phyloP scores from a whole-genome alignment of 345 rosid species.

The Sisymbrium altissimum region DNA sequence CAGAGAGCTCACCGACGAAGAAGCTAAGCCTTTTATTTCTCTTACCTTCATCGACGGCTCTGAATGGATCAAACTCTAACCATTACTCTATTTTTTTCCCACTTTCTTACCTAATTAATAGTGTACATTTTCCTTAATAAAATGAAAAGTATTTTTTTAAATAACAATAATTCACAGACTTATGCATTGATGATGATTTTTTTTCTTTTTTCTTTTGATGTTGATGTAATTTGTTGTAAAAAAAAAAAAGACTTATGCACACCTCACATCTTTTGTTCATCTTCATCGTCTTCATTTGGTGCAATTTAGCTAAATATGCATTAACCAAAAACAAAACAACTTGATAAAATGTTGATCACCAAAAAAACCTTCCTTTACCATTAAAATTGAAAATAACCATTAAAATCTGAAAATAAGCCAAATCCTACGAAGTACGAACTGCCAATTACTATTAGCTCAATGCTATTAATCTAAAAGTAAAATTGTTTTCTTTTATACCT shows the following conservation, averaged over 20 bases:
- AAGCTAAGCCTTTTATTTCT: conserved; percentile 86
- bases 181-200: too few relatives aligned
- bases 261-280: neutral
- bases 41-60: conserved; percentile 83
- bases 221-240: too few relatives aligned
- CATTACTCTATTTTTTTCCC: neutral
- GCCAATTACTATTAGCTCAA: too few relatives aligned
- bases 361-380: too few relatives aligned
- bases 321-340: too few relatives aligned
- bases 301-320: neutral
- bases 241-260: neutral
- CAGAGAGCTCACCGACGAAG: conserved; percentile 77
- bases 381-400: too few relatives aligned
- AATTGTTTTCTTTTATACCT: too few relatives aligned
- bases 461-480: too few relatives aligned
- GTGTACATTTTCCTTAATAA: conserved; percentile 19
- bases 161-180: neutral
- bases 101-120: neutral
- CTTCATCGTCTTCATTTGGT: neutral
- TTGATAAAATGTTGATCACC: too few relatives aligned
- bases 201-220: too few relatives aligned
- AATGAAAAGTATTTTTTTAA: neutral
- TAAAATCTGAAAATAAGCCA: too few relatives aligned
- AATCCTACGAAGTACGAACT: too few relatives aligned
- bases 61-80: conserved; percentile 72